Evolutionary conservation across 2,329 filamentous ascomycete genomes (phyloP).

Genomic region (Apiospora phragmitis): DNA sequence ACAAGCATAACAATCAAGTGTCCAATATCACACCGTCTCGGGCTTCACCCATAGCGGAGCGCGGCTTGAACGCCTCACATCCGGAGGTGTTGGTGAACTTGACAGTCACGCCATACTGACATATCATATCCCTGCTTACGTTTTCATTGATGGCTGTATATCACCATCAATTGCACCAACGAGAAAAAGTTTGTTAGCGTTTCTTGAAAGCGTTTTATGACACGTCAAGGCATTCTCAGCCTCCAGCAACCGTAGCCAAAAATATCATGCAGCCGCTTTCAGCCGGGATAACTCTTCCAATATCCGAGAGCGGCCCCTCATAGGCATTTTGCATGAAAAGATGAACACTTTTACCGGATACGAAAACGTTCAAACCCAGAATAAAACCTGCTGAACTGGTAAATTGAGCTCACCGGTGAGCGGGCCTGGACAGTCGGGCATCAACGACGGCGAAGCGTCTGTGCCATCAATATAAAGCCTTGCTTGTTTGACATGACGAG

Average conservation of each 20-base stretch:
- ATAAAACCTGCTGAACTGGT: not conserved
- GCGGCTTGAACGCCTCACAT: not conserved
- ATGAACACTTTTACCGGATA: not conserved
- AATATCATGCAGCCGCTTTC: not conserved
- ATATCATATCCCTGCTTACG: not conserved
- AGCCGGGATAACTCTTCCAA: not conserved
- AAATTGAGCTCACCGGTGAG: constrained; percentile 3
- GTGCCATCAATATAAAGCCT: constrained; percentile 1
- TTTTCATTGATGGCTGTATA: not conserved
- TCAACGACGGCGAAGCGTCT: constrained; percentile 2
- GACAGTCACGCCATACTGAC: not conserved
- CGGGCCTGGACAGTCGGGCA: not conserved
- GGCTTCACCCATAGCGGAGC: not conserved
- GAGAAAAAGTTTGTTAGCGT: not conserved
- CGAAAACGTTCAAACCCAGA: not conserved
- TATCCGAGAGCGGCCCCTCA: not conserved
- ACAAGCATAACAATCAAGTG: not conserved
- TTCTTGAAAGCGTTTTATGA: not conserved
- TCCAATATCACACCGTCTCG: not conserved
- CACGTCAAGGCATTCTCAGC: not conserved
- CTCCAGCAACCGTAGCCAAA: not conserved
- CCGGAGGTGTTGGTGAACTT: not conserved
- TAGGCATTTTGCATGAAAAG: not conserved
- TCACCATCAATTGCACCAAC: not conserved
- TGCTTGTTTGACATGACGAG: not conserved